Conservation (phyloP, 2,329 filamentous ascomycete species). For the Calonectria hawksworthii region DNA sequence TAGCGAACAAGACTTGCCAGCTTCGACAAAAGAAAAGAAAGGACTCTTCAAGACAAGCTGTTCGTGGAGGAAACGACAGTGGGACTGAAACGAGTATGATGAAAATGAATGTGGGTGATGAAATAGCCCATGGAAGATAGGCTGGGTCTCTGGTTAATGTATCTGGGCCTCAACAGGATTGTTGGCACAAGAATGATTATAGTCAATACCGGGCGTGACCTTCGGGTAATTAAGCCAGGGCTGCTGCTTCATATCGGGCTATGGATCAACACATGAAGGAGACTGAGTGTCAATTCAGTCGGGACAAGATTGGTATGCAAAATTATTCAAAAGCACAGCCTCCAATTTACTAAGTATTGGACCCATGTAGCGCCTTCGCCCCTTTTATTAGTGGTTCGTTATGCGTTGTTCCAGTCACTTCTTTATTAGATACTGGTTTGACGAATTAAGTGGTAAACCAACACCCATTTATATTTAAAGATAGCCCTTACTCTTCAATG, state of each 20-base stretch:
- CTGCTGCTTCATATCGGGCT: not conserved
- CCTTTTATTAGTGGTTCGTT: no score
- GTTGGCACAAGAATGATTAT: no score
- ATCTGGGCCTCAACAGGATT: no score
- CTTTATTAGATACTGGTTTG: no score
- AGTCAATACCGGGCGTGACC: not conserved
- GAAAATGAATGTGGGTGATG: not conserved
- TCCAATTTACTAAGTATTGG: no score
- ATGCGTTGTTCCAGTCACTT: no score
- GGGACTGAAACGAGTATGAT: not conserved
- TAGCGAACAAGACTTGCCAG: not conserved
- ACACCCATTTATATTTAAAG: no score
- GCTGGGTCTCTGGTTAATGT: not conserved
- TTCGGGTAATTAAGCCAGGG: not conserved
- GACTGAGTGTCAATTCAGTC: no score
- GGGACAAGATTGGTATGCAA: no score
- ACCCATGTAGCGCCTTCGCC: no score
- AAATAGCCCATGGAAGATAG: not conserved
- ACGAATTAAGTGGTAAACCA: no score
- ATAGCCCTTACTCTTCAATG: not conserved
- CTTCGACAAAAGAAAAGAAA: not conserved
- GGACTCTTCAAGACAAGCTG: not conserved
- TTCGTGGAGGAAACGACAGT: not conserved
- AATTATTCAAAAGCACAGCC: no score
- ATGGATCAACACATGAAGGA: not conserved